Conservation (phyloP, 2,329 filamentous ascomycete genomes). For the Tetracladium maxilliforme region DNA sequence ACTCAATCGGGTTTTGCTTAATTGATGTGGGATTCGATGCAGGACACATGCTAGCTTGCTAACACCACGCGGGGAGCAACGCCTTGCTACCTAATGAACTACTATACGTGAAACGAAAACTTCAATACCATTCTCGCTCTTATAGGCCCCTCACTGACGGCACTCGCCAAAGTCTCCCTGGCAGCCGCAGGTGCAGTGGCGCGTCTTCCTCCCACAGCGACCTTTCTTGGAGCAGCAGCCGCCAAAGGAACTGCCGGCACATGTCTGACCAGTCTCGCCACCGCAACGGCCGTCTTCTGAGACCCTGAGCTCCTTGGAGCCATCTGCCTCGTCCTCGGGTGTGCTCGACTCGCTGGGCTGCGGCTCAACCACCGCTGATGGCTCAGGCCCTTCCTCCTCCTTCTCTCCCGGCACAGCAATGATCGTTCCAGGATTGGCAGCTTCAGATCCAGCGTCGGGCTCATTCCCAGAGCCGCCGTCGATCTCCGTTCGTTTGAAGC, state of each 20-base stretch:
- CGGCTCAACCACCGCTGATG: slow-evolving; percentile 1
- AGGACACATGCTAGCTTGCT: too few relatives aligned
- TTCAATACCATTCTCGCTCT: too few relatives aligned
- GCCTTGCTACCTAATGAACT: too few relatives aligned
- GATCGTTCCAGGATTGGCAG: not conserved
- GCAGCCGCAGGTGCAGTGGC: slow-evolving; percentile 21
- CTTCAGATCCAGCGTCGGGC: not conserved
- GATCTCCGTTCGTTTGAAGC: too few relatives aligned
- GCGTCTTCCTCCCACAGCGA: slow-evolving; percentile 20
- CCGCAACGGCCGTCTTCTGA: slow-evolving; percentile 25
- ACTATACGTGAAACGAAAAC: too few relatives aligned
- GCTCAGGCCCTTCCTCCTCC: not conserved
- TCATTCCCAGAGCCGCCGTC: not conserved
- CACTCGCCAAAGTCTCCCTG: slow-evolving; percentile 20
- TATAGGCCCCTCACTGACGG: too few relatives aligned
- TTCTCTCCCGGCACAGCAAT: slow-evolving; percentile 3
- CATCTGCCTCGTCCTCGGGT: too few relatives aligned
- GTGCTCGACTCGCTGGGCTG: not conserved
- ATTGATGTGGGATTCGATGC: too few relatives aligned
- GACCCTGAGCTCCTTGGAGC: too few relatives aligned
- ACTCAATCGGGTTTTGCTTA: too few relatives aligned
- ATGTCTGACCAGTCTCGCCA: slow-evolving; percentile 21
- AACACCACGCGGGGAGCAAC: too few relatives aligned
- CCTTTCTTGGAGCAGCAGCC: slow-evolving; percentile 25
- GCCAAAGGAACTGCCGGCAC: slow-evolving; percentile 23